Percentiles rank a stretch among this genome's conserved stretches.
Conservation (phyloP, 2,329 filamentous ascomycete genomes). For the Trichoderma simmonsii region DNA sequence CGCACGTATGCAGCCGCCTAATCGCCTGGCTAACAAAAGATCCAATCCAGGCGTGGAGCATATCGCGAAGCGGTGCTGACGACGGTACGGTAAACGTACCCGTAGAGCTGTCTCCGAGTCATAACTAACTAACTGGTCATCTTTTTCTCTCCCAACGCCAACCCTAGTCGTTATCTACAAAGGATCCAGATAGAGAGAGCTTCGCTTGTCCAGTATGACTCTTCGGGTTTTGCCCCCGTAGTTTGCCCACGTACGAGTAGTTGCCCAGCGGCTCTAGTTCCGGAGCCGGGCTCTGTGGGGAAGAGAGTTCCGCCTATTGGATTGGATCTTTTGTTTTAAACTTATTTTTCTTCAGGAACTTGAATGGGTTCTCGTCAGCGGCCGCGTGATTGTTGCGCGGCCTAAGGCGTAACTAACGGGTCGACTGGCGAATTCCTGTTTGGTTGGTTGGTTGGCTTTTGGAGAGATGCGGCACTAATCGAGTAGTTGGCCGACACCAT, state of each 20-base stretch:
- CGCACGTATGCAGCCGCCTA: not conserved
- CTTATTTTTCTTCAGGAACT: not conserved
- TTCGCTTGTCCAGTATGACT: not conserved
- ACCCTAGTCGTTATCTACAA: not conserved
- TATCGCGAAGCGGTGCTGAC: slow-evolving; percentile 8
- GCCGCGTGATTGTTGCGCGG: slow-evolving; percentile 14
- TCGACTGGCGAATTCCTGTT: not conserved
- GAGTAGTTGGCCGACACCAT: not conserved
- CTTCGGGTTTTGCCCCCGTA: not conserved
- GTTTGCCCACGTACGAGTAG: not conserved
- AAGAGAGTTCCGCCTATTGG: not conserved
- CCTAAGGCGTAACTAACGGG: not conserved
- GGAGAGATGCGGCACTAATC: slow-evolving; percentile 1
- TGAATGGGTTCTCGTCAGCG: not conserved
- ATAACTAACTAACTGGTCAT: not conserved
- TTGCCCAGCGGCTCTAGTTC: not conserved
- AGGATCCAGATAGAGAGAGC: not conserved
- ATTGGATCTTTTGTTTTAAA: slow-evolving; percentile 5
- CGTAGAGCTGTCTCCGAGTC: not conserved
- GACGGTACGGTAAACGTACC: slow-evolving; percentile 9
- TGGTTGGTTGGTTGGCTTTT: not conserved
- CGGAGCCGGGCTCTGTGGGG: not conserved
- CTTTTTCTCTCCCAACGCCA: not conserved
- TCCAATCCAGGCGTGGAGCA: not conserved
- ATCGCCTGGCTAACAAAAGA: not conserved